Base-by-base conservation (phyloP, 2,329 filamentous ascomycete species). In the Ceratocystiopsis sp. region DNA sequence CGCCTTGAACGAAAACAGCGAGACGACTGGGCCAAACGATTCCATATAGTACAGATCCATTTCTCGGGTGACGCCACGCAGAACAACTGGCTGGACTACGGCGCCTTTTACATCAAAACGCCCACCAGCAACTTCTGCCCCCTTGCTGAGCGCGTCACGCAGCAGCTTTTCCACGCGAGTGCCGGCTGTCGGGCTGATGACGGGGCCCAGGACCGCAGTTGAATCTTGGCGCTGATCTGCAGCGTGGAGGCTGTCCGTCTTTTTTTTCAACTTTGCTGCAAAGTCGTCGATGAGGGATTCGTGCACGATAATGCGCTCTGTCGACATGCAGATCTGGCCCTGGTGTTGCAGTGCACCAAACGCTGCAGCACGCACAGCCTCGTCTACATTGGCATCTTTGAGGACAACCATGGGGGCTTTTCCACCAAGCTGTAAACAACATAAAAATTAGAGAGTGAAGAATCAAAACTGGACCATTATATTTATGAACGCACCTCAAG, bases 21-120 rank as follows among this genome's bases (percentile, higher is more conserved):
- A 69, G 50, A 89, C 73, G 35, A 86, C 82, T 9, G 83, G 83
- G 18, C 83, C 83, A 57, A 91, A 91, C 49, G 84, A 83, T 59
- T 91, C 83, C 57, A 85, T 78, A 42, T 80, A 73, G 29, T 64
- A 61, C 55, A 85, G 75, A 62, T 80, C 69, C 48, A 65, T 67
- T 11, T 62, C 63, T 0, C 74, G 78, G 25, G 80, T 68, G 3
- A 80, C 57, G 0, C 73, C 71, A 0, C 76, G 76, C 67, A 81
- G 81, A 55, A 71, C 71, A 0, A 84, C 55, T 53, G 87, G 75
- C 53, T 71, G 65, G 52, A 76, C 68, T 54, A 83, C 69, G 54
- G 86, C 73, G 33, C 60, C 61, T 48, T 80, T 74, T 49, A 86
- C 73, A n/a, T 85, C 80, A 57, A 84, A 76, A 54, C 87, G 73